phyloP scores from a whole-genome alignment of 495 filamentous ascomycete genomes.

The Daldinia caldariorum region DNA sequence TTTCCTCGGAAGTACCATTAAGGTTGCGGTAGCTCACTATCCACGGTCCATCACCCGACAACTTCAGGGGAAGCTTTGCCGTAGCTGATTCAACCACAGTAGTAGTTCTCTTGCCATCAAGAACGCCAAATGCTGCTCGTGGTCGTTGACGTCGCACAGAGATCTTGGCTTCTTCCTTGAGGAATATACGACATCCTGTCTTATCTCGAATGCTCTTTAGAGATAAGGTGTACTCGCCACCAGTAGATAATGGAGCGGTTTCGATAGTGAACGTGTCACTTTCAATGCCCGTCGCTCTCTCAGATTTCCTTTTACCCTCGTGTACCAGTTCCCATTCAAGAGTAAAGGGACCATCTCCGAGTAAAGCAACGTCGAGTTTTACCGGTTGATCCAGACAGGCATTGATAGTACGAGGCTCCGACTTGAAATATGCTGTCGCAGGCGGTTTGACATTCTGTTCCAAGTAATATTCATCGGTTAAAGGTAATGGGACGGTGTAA shows the following conservation, averaged over 20 bases:
- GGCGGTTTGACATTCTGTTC: slow-evolving; percentile 94
- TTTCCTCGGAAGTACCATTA: slow-evolving; percentile 57
- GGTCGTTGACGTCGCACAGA: slow-evolving; percentile 87
- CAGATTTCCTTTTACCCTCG: slow-evolving; percentile 79
- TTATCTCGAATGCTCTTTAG: slow-evolving; percentile 86
- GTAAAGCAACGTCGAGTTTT: slow-evolving; percentile 73
- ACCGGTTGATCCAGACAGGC: slow-evolving; percentile 86
- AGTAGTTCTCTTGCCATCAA: slow-evolving; percentile 78
- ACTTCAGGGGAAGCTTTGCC: slow-evolving; percentile 78
- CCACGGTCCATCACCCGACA: slow-evolving; percentile 87
- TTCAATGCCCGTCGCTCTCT: slow-evolving; percentile 70
- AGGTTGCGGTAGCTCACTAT: slow-evolving; percentile 76
- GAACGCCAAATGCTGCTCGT: slow-evolving; percentile 79
- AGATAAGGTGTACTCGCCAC: slow-evolving; percentile 87
- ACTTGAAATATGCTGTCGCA: slow-evolving; percentile 78
- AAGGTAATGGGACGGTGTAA: slow-evolving; percentile 63
- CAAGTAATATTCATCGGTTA: slow-evolving; percentile 61
- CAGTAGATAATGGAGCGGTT: slow-evolving; percentile 75
- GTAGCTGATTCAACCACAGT: slow-evolving; percentile 77
- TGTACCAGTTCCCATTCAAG: slow-evolving; percentile 95
- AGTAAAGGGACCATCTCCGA: slow-evolving; percentile 86
- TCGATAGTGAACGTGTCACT: slow-evolving; percentile 70
- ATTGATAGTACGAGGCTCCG: slow-evolving; percentile 61
- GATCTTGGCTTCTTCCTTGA: slow-evolving; percentile 84
- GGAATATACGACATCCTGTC: slow-evolving; percentile 81